Conservation (phyloP, 1,284 basidiomycete genomes). For the Anthracocystis walkeri region DNA sequence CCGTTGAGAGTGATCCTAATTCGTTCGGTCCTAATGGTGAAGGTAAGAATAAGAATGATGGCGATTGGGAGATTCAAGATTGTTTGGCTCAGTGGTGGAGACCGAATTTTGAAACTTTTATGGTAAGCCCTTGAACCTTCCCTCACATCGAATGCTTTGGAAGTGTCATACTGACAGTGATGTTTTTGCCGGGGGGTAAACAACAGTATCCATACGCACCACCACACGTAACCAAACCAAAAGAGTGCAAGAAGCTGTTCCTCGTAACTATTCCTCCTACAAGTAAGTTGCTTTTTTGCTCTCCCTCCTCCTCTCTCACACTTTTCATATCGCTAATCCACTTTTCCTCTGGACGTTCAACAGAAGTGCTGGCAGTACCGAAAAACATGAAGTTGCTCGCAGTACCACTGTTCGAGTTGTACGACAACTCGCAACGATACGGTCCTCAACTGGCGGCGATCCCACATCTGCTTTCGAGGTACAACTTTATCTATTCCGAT, state of each 20-base stretch:
- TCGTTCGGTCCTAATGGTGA: constrained; percentile 56
- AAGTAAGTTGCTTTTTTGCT: constrained; percentile 75
- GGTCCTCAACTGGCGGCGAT: constrained; percentile 94
- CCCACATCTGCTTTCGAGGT: constrained; percentile 91
- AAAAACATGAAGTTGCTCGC: constrained; percentile 96
- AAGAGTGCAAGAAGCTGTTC: constrained; percentile 97
- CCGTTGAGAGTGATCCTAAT: constrained; percentile 53
- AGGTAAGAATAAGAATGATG: constrained; percentile 77
- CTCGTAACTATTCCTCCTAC: constrained; percentile 93
- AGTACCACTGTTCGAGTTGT: constrained; percentile 94
- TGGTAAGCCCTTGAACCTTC: constrained; percentile 75
- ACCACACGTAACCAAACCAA: constrained; percentile 95
- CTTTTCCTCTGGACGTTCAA: too few species aligned
- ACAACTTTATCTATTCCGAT: constrained; percentile 69
- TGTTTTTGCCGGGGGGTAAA: too few species aligned
- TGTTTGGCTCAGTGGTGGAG: constrained; percentile 97
- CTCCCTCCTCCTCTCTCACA: neutral
- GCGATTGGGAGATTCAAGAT: constrained; percentile 94
- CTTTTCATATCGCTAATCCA: neutral
- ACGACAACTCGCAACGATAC: constrained; percentile 92
- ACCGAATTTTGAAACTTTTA: constrained; percentile 97
- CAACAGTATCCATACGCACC: constrained; percentile 93
- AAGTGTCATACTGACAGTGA: neutral
- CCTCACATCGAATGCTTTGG: too few species aligned
- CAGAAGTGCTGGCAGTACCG: constrained; percentile 94